phyloP scores from a whole-genome alignment of 2,329 filamentous ascomycete genomes.

The Xylariaceae sp. region DNA sequence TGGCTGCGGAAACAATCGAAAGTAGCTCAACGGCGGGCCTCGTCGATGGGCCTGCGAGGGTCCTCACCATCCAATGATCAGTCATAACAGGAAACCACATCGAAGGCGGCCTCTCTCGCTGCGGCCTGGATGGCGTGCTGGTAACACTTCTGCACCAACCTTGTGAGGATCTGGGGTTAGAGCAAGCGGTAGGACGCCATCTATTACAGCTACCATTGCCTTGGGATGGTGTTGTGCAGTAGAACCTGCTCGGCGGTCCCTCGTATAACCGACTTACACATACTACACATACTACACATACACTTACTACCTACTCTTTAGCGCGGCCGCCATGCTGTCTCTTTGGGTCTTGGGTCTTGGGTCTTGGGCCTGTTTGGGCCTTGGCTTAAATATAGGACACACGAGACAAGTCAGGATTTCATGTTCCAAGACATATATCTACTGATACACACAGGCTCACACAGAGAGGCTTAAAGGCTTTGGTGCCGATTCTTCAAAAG shows the following conservation, averaged over 20 bases:
- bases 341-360: neutral
- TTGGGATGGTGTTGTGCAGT: constrained; percentile 15
- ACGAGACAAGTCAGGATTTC: neutral
- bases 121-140: constrained; percentile 12
- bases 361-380: neutral
- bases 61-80: constrained; percentile 11
- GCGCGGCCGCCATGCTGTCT: neutral
- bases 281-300: too few species aligned
- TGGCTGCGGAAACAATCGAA: constrained; percentile 7
- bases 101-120: constrained; percentile 11
- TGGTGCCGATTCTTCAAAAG: neutral
- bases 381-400: neutral
- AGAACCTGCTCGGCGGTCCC: neutral
- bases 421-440: neutral
- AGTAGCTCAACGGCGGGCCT: constrained; percentile 13
- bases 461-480: neutral
- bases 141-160: constrained; percentile 15
- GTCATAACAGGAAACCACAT: constrained; percentile 1
- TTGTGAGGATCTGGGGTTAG: constrained; percentile 19
- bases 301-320: neutral
- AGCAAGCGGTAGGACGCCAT: constrained; percentile 16
- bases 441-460: neutral
- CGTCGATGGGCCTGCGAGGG: constrained; percentile 8
- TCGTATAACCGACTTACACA: neutral
- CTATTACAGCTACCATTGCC: constrained; percentile 18